Evolutionary conservation across 805 yeast species (phyloP).

Genomic region (Candida ovalis): DNA sequence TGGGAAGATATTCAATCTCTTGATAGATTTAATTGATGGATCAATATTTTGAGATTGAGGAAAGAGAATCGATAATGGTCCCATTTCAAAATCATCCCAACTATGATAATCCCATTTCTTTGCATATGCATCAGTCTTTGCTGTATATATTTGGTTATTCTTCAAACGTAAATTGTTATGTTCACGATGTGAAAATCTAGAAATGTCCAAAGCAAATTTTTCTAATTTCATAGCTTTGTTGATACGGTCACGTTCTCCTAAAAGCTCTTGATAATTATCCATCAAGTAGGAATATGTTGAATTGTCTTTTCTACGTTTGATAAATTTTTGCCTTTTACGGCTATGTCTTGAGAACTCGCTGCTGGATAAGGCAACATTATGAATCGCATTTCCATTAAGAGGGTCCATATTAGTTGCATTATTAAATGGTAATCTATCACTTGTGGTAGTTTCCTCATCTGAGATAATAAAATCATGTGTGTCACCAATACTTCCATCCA

Average conservation of each 20-base stretch:
- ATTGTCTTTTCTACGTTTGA: slow-evolving; percentile 9
- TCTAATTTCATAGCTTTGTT: slow-evolving; percentile 27
- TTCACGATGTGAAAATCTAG: slow-evolving; percentile 27
- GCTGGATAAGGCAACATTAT: background rate
- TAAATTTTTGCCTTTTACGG: slow-evolving; percentile 8
- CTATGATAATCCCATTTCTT: slow-evolving; percentile 43
- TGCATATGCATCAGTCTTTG: slow-evolving; percentile 23
- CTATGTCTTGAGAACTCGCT: background rate
- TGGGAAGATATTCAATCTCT: slow-evolving; percentile 71
- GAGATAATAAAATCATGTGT: slow-evolving; percentile 21
- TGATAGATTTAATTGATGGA: slow-evolving; percentile 37
- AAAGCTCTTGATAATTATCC: slow-evolving; percentile 20
- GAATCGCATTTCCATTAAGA: background rate
- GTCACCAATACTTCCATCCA: slow-evolving; percentile 33
- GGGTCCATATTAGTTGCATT: background rate
- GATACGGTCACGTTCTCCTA: slow-evolving; percentile 20
- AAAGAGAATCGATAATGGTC: slow-evolving; percentile 19
- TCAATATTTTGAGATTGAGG: slow-evolving; percentile 24
- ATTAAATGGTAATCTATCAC: slow-evolving; percentile 1
- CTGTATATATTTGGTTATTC: slow-evolving; percentile 25
- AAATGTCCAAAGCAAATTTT: slow-evolving; percentile 25
- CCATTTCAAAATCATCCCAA: slow-evolving; percentile 33
- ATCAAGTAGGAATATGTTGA: slow-evolving; percentile 15
- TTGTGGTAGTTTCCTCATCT: background rate
- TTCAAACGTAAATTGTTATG: slow-evolving; percentile 24